Conservation (phyloP, 176 grass and related monocot genomes). For the Rhynchospora pubera region DNA sequence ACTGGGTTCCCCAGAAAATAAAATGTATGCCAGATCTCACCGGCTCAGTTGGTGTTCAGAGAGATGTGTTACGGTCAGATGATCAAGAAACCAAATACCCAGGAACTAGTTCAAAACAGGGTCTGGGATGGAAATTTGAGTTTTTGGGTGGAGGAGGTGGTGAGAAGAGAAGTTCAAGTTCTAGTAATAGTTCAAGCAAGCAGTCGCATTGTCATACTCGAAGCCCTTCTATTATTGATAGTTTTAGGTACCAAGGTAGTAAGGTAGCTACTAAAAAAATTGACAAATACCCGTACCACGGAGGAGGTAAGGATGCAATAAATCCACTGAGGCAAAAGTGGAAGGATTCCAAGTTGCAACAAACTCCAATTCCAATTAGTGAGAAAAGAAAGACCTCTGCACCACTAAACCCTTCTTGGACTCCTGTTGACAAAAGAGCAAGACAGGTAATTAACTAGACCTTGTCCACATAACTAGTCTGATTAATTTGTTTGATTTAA, state of each 20-base stretch:
- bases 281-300: slow-evolving; percentile 18
- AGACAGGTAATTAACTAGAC: slow-evolving; percentile 49
- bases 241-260: slow-evolving; percentile 48
- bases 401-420: slow-evolving; percentile 46
- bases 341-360: slow-evolving; percentile 40
- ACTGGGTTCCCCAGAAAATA: slow-evolving; percentile 31
- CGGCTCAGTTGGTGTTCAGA: slow-evolving; percentile 45
- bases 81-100: slow-evolving; percentile 27
- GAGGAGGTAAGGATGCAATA: slow-evolving; percentile 31
- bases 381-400: slow-evolving; percentile 30
- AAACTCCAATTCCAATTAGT: slow-evolving; percentile 20
- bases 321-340: slow-evolving; percentile 26
- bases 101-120: slow-evolving; percentile 11
- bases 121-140: slow-evolving; percentile 43
- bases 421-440: slow-evolving; percentile 86
- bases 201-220: slow-evolving; percentile 29
- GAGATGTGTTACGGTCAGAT: slow-evolving; percentile 23
- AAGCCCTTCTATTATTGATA: slow-evolving; percentile 51
- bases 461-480: not conserved
- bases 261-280: slow-evolving; percentile 24
- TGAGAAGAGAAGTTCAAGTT: slow-evolving; percentile 34
- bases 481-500: not conserved
- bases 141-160: slow-evolving; percentile 44
- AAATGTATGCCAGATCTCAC: slow-evolving; percentile 28
- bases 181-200: slow-evolving; percentile 18